phyloP scores from a whole-genome alignment of 768 basidiomycete genomes.

The Pisolithus sp. region DNA sequence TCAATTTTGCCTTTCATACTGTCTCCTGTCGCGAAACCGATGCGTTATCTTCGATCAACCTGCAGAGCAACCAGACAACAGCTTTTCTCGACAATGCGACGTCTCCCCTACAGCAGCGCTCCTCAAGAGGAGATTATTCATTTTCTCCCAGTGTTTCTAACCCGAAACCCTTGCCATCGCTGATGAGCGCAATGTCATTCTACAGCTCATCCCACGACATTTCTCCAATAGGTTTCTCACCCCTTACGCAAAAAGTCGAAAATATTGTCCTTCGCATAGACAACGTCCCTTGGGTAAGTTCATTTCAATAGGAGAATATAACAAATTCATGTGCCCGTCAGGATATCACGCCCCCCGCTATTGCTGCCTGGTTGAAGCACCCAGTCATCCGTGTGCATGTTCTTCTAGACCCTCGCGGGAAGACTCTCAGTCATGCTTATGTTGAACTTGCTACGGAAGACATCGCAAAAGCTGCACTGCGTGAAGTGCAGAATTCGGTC shows the following conservation, averaged over 20 bases:
- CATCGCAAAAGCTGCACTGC: slow-evolving; percentile 59
- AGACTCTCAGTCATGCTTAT: slow-evolving; percentile 80
- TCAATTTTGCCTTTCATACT: slow-evolving; percentile 54
- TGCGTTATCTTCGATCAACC: slow-evolving; percentile 8
- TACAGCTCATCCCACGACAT: slow-evolving; percentile 13
- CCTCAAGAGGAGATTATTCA: slow-evolving; percentile 18
- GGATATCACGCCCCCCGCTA: slow-evolving; percentile 81
- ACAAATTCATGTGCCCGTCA: slow-evolving; percentile 22
- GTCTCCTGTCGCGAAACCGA: slow-evolving; percentile 20
- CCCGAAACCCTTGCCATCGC: slow-evolving; percentile 22
- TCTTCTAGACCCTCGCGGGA: slow-evolving; percentile 73
- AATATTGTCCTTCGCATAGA: slow-evolving; percentile 73
- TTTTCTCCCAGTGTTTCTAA: slow-evolving; percentile 25
- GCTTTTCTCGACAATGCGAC: slow-evolving; percentile 9
- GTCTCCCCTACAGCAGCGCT: slow-evolving; percentile 21
- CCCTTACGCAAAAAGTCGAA: slow-evolving; percentile 21
- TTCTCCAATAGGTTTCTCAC: slow-evolving; percentile 7
- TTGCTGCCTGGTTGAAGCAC: slow-evolving; percentile 62
- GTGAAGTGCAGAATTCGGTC: slow-evolving; percentile 47
- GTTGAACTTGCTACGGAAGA: slow-evolving; percentile 62
- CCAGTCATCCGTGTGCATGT: slow-evolving; percentile 63
- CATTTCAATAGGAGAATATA: slow-evolving; percentile 3
- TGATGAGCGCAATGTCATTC: slow-evolving; percentile 27
- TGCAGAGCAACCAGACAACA: slow-evolving; percentile 7
- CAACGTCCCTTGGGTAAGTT: slow-evolving; percentile 80